Base-by-base conservation (phyloP, 352 stramenopile genomes). In the Phytophthora crassamura region DNA sequence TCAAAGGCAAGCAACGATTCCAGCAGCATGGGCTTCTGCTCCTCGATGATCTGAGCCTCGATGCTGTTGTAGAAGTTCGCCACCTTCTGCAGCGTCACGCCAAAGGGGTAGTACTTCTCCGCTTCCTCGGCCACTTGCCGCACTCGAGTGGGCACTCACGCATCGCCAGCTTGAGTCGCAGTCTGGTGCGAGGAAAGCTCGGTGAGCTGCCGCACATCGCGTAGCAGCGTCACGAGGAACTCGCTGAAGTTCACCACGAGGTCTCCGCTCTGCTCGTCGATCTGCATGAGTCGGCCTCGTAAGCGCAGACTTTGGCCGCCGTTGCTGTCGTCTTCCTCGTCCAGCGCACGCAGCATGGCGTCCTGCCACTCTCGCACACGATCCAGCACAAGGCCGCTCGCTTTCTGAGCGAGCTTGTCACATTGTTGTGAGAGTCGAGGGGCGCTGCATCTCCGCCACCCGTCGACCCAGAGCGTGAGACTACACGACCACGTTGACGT, bases 61-160 rank as follows among this genome's bases (percentile, higher is more conserved):
- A 99, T 96, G 57, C 88, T 97, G 80, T 99, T 99, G 86, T 98
- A 99, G 65, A 98, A 98, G 56, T 98, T 98, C 2, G 96, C 93
- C 7, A 98, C 90, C 69, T 98, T 99, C 64, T 99, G 98, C 16
- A 99, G 77, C 50, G 93, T 95, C 10, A 99, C 92, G 12, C 91
- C 95, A 66, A 97, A 98, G 15, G 91, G 90, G 67, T 98, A 98
- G 81, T 96, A 98, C 57, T 94, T 94, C 67, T 98, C 95, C 0
- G 85, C 92, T 43, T 97, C 89, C 10, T 86, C 77, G 0, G 84
- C 88, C n/a, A 94, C 77, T 52, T 93, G 78, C 50, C 80, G 75
- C 9, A 96, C 82, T 5, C 82, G 69, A 25, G 70, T 51, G 4
- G 87, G 84, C 2, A 95, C 86, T 85, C 87, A 95, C 11, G 80